phyloP scores from a whole-genome alignment of 169 alveolate species.

The Plasmodium sp. region DNA sequence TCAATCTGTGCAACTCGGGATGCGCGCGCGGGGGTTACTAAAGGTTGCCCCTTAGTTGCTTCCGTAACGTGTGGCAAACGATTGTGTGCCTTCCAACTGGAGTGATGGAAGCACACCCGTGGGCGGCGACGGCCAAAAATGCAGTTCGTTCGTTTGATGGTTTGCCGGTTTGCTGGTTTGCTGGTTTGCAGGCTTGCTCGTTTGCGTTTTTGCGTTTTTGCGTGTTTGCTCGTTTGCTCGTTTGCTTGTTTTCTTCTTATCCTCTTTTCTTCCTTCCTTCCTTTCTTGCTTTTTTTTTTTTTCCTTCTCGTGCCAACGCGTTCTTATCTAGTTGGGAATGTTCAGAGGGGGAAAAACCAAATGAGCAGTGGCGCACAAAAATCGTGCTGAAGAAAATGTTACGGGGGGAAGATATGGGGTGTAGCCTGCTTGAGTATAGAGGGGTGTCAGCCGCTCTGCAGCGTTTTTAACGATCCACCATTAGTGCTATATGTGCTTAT shows the following conservation, averaged over 20 bases:
- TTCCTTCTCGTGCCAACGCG: not conserved
- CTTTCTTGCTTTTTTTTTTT: not conserved
- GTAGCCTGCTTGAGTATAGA: not conserved
- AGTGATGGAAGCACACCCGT: not conserved
- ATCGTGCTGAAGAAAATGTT: not conserved
- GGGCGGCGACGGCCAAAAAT: not conserved
- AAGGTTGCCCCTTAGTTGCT: not conserved
- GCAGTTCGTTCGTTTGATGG: not conserved
- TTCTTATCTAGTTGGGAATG: not conserved
- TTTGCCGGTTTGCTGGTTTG: not conserved
- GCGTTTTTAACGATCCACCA: not conserved
- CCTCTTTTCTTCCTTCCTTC: too few relatives aligned
- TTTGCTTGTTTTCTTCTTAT: too few relatives aligned
- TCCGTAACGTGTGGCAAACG: not conserved
- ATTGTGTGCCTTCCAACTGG: not conserved
- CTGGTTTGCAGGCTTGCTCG: not conserved
- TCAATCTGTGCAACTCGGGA: not conserved
- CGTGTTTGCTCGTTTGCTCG: too few relatives aligned
- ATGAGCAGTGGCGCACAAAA: not conserved
- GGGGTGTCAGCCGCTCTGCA: not conserved
- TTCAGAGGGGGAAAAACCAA: not conserved
- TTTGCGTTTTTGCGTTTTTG: too few relatives aligned
- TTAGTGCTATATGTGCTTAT: not conserved
- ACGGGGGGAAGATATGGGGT: not conserved
- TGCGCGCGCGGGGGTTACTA: not conserved